A percentile compares a stretch with the other conserved stretches of the same genome.
Conservation (phyloP, 164 flowering plant genomes). For the Tetrastigma voinierianum region DNA sequence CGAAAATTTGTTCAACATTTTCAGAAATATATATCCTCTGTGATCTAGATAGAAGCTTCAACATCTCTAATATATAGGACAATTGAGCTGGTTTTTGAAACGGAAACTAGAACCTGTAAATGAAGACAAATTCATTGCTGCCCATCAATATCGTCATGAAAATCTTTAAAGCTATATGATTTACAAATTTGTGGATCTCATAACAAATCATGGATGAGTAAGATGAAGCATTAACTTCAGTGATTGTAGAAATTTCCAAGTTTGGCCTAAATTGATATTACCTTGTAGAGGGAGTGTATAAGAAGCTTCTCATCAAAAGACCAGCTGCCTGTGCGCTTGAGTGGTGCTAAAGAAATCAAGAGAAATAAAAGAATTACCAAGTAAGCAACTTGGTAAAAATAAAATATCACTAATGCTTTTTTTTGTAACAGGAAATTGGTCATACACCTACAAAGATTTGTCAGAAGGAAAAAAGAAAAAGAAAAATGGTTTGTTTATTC, state of each 20-base stretch:
- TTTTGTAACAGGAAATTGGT: too few species aligned
- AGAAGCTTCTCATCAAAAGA: conserved; percentile 85
- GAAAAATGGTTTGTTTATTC: too few species aligned
- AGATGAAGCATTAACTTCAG: neutral
- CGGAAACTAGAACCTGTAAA: conserved; percentile 66
- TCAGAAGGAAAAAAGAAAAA: too few species aligned
- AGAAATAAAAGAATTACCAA: neutral
- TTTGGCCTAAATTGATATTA: conserved; percentile 17
- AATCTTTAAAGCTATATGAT: neutral
- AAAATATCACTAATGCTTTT: too few species aligned
- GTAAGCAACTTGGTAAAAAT: too few species aligned
- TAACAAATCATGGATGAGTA: neutral
- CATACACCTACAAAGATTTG: too few species aligned
- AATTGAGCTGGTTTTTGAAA: conserved; percentile 65
- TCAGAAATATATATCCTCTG: conserved; percentile 52
- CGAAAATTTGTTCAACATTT: conserved; percentile 73
- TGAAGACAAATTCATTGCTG: conserved; percentile 4
- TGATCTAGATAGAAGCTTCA: conserved; percentile 58
- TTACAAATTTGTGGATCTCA: neutral
- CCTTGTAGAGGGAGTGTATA: conserved; percentile 91
- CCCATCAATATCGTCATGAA: neutral
- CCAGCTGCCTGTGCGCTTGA: conserved; percentile 83
- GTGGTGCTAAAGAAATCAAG: conserved; percentile 42
- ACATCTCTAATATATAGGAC: conserved; percentile 86
- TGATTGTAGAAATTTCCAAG: neutral